Percentiles rank a stretch among this genome's conserved stretches.
These are phyloP conservation scores for Chaetomium globosum DNA, from an alignment of 2,329 filamentous ascomycete genomes.

Conservation along the genomic window DNA sequence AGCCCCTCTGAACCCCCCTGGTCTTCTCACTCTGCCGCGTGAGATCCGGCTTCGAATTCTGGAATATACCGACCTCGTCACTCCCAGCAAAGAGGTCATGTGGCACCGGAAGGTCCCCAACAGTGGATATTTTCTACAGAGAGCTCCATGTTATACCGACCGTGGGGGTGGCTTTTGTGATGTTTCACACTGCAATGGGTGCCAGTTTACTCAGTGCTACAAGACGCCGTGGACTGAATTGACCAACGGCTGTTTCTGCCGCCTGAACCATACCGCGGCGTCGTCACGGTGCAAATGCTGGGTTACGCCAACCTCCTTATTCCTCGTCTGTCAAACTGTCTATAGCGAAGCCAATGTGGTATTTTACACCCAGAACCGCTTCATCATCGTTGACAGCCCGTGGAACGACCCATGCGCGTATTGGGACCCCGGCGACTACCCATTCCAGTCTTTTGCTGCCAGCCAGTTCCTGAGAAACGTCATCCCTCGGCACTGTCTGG, in stretches of 20 bases:
- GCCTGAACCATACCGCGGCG: conserved; percentile 21
- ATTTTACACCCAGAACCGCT: conserved; percentile 29
- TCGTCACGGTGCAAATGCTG: conserved; percentile 31
- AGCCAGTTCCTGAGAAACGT: conserved; percentile 14
- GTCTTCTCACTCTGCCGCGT: conserved; percentile 30
- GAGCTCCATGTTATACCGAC: background rate
- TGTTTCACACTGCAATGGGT: background rate
- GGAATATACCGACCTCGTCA: conserved; percentile 36
- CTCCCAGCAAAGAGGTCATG: conserved; percentile 33
- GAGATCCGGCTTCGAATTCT: conserved; percentile 35
- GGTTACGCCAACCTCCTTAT: conserved; percentile 24
- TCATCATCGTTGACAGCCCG: conserved; percentile 22
- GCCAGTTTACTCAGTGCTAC: conserved; percentile 3
- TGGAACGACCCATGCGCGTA: background rate
- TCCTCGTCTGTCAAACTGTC: conserved; percentile 27
- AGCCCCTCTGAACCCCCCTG: too few species aligned
- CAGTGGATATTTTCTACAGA: background rate
- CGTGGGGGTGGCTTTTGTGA: background rate
- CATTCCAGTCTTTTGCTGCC: conserved; percentile 3
- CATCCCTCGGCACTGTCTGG: conserved; percentile 6
- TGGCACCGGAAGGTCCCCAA: background rate
- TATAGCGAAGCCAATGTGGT: conserved; percentile 21
- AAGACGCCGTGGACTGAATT: background rate
- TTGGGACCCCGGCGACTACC: background rate
- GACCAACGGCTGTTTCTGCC: conserved; percentile 28